phyloP scores from a whole-genome alignment of 805 yeast species.

The Wickerhamiella dianesei region DNA sequence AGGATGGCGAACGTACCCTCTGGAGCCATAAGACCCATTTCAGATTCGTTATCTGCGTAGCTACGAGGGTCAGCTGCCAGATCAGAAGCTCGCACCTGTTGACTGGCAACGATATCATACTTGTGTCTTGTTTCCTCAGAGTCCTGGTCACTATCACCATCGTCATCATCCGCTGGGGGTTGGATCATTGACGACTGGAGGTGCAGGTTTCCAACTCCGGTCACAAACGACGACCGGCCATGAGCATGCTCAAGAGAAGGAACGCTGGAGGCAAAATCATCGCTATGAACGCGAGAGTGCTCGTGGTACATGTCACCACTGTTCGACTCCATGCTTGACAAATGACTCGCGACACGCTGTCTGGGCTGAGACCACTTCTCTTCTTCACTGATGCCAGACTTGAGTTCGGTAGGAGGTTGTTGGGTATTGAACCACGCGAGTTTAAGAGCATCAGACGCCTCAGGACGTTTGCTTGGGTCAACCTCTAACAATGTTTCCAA shows the following conservation, averaged over 20 bases:
- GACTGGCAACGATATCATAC: slow-evolving; percentile 10
- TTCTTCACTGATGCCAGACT: slow-evolving; percentile 14
- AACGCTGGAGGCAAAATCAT: not conserved
- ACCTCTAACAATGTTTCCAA: slow-evolving; percentile 58
- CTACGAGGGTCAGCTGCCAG: slow-evolving; percentile 17
- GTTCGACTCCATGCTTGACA: slow-evolving; percentile 9
- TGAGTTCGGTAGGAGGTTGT: not conserved
- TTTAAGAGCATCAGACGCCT: slow-evolving; percentile 59
- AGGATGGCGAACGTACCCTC: slow-evolving; percentile 52
- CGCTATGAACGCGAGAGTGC: not conserved
- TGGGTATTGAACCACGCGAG: slow-evolving; percentile 60
- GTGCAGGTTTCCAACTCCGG: slow-evolving; percentile 1
- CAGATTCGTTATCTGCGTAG: slow-evolving; percentile 14
- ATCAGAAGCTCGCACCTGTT: slow-evolving; percentile 7
- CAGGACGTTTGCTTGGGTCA: slow-evolving; percentile 57
- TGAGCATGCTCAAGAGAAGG: not conserved
- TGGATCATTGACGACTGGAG: not conserved
- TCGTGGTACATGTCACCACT: slow-evolving; percentile 1
- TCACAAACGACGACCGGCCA: not conserved
- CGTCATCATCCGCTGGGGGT: not conserved
- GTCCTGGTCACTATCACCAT: slow-evolving; percentile 13
- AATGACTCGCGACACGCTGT: not conserved
- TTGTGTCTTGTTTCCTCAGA: slow-evolving; percentile 12
- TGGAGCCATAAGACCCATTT: slow-evolving; percentile 25
- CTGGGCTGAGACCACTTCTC: not conserved